Evolutionary conservation across 768 basidiomycete species (phyloP), one percentile per base, ranked within the genome.

Genomic region (Boletus reticuloceps): DNA sequence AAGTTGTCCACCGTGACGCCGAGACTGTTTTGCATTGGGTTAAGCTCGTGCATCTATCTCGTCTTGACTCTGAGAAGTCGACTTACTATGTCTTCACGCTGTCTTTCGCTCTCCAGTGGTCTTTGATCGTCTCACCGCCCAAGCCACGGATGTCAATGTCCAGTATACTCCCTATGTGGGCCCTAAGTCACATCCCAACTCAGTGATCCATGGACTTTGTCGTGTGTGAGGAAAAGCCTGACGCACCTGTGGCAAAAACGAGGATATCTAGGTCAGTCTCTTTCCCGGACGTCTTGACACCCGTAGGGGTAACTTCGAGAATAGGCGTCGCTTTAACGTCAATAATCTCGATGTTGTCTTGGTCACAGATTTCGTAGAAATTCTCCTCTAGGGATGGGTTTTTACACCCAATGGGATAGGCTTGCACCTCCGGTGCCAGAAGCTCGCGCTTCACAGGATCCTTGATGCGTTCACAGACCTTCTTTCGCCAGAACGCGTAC

Each of bases 311-410:
- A 11, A 58, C 27, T 27, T 59, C 56, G 3, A 59, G 12, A 19
- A 59, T 46, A 25, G 56, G 58, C 1, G 41, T 59, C 14, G 41
- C 47, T n/a, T 58, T 59, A 20, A 58, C 25, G 14, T 58, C 58
- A 6, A 58, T 10, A 6, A 59, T 49, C 25, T 58, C 58, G 17
- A 59, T 20, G 31, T 53, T 58, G 51, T 53, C 56, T 7, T 27
- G 38, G 22, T 60, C 31, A 36, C 38, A 59, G 14, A 60, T 17
- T 37, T 59, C 52, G 13, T 60, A 60, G 36, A 60, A 60, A 10
- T 38, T 37, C 20, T 54, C 32, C 22, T 54, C 58, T 17, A 54
- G 20, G 13, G 51, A 59, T 12, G 19, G 36, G 29, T 43, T 36
- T 44, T 59, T 59, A 36, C 57, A 59, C n/a, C 48, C 51, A 7